Evolutionary conservation across 2,329 filamentous ascomycete species (phyloP), one percentile per base, ranked within the genome.

Genomic region (Trichoderma semiorbis): DNA sequence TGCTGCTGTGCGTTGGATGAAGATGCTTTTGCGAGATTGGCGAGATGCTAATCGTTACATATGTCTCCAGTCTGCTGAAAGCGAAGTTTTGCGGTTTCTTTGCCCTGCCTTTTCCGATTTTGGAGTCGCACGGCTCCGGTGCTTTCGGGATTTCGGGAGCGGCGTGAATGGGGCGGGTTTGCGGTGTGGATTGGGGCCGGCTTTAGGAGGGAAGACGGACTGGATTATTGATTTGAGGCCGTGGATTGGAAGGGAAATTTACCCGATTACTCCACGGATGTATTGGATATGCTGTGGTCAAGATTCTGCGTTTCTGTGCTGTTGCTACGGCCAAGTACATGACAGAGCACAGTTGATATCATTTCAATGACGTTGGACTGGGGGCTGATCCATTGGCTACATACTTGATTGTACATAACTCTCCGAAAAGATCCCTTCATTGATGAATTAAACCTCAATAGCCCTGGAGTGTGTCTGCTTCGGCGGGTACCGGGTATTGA

Each of bases 71-170:
- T n/a, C n/a, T n/a, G n/a, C n/a, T n/a, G n/a, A n/a, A n/a, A n/a
- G n/a, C n/a, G n/a, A n/a, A 43, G 39, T 43, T 24, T 53, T 53
- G 43, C 8, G 18, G 18, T 53, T 24, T n/a, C 18, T 53, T 53
- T 53, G 47, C 21, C 28, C 30, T 32, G 55, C 28, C 32, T 36
- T 36, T 24, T 70, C 61, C 68, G 57, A 43, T 50, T 63, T 63
- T n/a, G 39, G 55, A 61, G 65, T 50, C 26, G 65, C 55, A 47
- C 65, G 65, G 65, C 65, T 61, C 65, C 65, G 65, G 14, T 14
- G 12, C 11, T 36, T 36, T 61, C 65, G 65, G 65, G 61, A n/a
- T 43, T 30, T 69, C 65, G 65, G 65, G 12, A 34, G 65, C 65
- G 65, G 65, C 36, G 50, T 28, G 50, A 18, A 47, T 60, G 53